Evolutionary conservation across 257 asterid genomes (phyloP).

Genomic region (Nicotiana tabacum): DNA sequence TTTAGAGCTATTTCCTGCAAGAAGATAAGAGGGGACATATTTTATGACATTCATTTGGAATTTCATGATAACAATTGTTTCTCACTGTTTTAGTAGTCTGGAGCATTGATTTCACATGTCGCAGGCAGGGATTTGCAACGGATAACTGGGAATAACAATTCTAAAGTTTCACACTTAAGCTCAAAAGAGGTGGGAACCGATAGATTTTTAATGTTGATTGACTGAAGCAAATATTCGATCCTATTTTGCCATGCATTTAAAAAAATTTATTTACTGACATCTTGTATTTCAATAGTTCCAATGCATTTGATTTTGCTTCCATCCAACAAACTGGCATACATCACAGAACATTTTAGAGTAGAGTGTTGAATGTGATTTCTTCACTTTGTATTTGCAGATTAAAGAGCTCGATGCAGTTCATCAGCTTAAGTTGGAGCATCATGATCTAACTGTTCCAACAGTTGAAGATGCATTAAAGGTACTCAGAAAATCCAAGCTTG

Average conservation of each 20-base stretch:
- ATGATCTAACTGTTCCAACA: slow-evolving; percentile 56
- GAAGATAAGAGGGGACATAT: slow-evolving; percentile 5
- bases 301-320: neutral
- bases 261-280: neutral
- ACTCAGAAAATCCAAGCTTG: neutral
- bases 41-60: neutral
- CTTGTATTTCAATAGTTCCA: neutral
- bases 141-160: slow-evolving; percentile 64
- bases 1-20: neutral
- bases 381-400: slow-evolving; percentile 49
- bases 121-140: slow-evolving; percentile 97
- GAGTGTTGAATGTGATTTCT: slow-evolving; percentile 23
- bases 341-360: neutral
- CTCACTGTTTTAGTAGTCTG: slow-evolving; percentile 21
- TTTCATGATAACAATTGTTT: slow-evolving; percentile 14
- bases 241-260: neutral
- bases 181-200: slow-evolving; percentile 62
- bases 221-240: neutral
- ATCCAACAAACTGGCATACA: neutral
- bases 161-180: slow-evolving; percentile 72
- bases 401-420: slow-evolving; percentile 47
- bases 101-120: slow-evolving; percentile 77
- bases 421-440: slow-evolving; percentile 46
- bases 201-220: neutral
- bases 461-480: slow-evolving; percentile 84